A percentile compares a stretch with the other conserved stretches of the same genome.
Evolutionary conservation across 1,139 yeast species (phyloP).

Genomic region (Yamadazyma blattariae): DNA sequence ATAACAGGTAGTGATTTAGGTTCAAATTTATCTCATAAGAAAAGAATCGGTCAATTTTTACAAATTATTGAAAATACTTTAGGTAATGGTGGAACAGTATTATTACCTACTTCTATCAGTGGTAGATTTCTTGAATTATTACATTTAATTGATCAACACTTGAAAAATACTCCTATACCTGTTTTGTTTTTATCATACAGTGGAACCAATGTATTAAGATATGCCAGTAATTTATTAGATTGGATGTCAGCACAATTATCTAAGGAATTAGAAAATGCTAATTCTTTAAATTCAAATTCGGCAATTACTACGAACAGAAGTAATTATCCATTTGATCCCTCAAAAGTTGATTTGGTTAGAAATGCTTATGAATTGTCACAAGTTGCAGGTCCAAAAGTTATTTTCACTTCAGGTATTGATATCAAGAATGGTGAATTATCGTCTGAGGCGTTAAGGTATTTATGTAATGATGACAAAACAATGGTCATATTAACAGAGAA

Average conservation of each 20-base stretch:
- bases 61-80: conserved; percentile 65
- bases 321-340: conserved; percentile 72
- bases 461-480: conserved; percentile 64
- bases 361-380: conserved; percentile 57
- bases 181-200: conserved; percentile 74
- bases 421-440: conserved; percentile 64
- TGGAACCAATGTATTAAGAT: conserved; percentile 74
- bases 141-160: conserved; percentile 62
- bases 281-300: conserved; percentile 15
- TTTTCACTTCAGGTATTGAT: conserved; percentile 76
- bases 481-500: conserved; percentile 76
- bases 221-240: conserved; percentile 87
- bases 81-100: conserved; percentile 68
- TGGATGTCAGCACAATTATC: conserved; percentile 89
- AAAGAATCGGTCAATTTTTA: conserved; percentile 62
- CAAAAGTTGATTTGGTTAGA: conserved; percentile 54
- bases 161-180: conserved; percentile 60
- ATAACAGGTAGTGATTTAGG: conserved; percentile 78
- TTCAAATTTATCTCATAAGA: conserved; percentile 61
- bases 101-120: conserved; percentile 82
- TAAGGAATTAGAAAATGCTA: conserved; percentile 70
- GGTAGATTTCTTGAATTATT: conserved; percentile 80
- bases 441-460: conserved; percentile 50
- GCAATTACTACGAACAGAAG: conserved; percentile 39
- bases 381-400: conserved; percentile 71